Conservation (phyloP, 1,284 basidiomycete species). For the Leccinum angustisporum region DNA sequence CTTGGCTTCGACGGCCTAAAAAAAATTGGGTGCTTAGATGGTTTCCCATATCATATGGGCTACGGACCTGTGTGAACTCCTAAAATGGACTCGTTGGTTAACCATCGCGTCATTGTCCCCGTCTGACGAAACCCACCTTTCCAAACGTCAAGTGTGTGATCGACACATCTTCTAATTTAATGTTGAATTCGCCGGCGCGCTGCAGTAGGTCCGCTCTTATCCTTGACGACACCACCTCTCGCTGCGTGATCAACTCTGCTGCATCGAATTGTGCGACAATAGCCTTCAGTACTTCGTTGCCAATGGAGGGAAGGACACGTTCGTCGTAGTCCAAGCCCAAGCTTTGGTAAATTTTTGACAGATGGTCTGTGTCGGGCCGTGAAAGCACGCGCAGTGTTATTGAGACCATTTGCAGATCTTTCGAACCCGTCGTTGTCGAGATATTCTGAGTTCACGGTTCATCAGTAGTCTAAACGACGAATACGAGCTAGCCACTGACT, state of each 20-base stretch:
- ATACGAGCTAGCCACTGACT: conserved; percentile 44
- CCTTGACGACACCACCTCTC: conserved; percentile 88
- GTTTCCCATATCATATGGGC: not conserved
- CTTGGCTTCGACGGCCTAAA: conserved; percentile 93
- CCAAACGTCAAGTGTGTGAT: conserved; percentile 88
- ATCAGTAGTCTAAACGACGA: conserved; percentile 7
- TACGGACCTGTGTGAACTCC: conserved; percentile 74
- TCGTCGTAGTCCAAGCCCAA: conserved; percentile 98
- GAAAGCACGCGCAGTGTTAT: conserved; percentile 96
- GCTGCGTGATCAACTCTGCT: conserved; percentile 91
- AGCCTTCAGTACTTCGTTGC: conserved; percentile 97
- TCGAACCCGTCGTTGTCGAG: conserved; percentile 94
- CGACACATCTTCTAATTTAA: conserved; percentile 95
- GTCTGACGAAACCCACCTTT: conserved; percentile 48
- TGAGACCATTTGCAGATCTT: conserved; percentile 97
- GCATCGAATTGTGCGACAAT: conserved; percentile 99
- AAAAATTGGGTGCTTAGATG: conserved; percentile 10
- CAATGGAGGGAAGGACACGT: conserved; percentile 89
- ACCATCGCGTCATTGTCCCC: not conserved
- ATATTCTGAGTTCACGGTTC: conserved; percentile 72
- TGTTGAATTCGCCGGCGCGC: conserved; percentile 95
- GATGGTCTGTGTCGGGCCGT: conserved; percentile 85
- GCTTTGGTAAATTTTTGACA: conserved; percentile 93
- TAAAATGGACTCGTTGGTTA: conserved; percentile 30
- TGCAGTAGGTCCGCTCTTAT: conserved; percentile 92